Evolutionary conservation across 371 early-diverging fungal species (phyloP), one percentile per base, ranked within the genome.

Genomic region (Syncephalastrum racemosum): DNA sequence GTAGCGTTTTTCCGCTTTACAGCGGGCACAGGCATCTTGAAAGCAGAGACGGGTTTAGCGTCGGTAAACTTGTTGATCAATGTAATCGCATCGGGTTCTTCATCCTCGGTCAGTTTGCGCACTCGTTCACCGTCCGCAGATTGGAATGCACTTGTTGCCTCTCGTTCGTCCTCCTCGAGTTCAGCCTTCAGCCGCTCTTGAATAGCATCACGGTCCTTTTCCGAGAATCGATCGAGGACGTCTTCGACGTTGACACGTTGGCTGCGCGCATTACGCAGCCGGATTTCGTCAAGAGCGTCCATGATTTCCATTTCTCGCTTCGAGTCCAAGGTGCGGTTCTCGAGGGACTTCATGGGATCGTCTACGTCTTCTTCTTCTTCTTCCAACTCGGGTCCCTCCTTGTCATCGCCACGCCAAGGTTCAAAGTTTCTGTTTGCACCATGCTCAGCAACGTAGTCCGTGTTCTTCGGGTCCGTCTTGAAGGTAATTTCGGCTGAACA

Each of bases 401-500:
- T 79, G 47, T 82, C 83, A 20, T 85, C 89, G 6, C 79, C 84
- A n/a, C 94, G 69, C 94, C 95, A 94, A 0, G 95, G 94, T 62
- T 98, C 98, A 82, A 97, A 97, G 68, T 97, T 98, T 20, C 99
- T 77, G 51, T 75, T 84, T 0, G 95, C 98, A 36, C 98, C 98
- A 55, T 87, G 81, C 56, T 99, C 99, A n/a, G 90, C 88, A 14
- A 91, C 82, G 66, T 99, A 99, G 74, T 95, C 96, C 15, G 91
- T 80, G 69, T 97, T 97, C 65, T 93, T 86, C 1, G 98, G 99
- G 70, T 99, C 99, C 0, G 99, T 99, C 63, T 95, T 96, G 81
- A 96, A 97, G 0, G 98, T 96, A 46, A 99, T 93, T 73, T 95
- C 96, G 2, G 90, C 91, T 1, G 94, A 88, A 73, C 99, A 99